A percentile compares a stretch with the other conserved stretches of the same genome.
phyloP scores from a whole-genome alignment of 2,329 filamentous ascomycete genomes.

The Cylindrodendrum hubeiense region DNA sequence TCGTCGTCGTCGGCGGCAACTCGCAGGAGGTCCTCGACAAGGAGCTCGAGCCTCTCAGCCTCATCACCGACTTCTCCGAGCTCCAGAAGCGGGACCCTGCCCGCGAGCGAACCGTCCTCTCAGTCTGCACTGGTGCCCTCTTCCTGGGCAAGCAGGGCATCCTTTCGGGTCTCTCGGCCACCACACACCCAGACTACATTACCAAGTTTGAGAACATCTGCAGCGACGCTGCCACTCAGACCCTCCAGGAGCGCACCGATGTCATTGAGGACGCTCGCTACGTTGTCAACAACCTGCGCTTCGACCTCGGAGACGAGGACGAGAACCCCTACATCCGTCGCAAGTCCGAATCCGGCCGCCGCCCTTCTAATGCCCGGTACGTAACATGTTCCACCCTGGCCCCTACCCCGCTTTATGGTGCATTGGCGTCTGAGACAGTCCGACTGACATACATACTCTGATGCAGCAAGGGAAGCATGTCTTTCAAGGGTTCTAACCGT shows the following conservation, averaged over 20 bases:
- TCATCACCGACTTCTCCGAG: slow-evolving; percentile 83
- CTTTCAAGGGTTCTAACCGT: slow-evolving; percentile 81
- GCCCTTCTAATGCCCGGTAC: slow-evolving; percentile 72
- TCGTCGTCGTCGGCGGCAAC: slow-evolving; percentile 82
- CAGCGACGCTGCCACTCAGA: slow-evolving; percentile 77
- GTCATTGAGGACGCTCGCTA: slow-evolving; percentile 85
- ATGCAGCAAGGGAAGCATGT: slow-evolving; percentile 83
- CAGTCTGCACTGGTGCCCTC: slow-evolving; percentile 83
- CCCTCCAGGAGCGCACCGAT: slow-evolving; percentile 82
- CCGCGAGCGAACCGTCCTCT: slow-evolving; percentile 85
- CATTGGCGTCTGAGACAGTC: slow-evolving; percentile 37
- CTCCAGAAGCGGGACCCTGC: slow-evolving; percentile 83
- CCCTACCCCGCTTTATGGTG: slow-evolving; percentile 41
- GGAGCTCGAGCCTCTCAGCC: slow-evolving; percentile 75
- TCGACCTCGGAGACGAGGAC: slow-evolving; percentile 84
- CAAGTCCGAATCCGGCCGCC: slow-evolving; percentile 75
- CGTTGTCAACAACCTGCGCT: slow-evolving; percentile 91
- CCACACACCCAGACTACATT: slow-evolving; percentile 84
- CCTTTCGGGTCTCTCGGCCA: slow-evolving; percentile 82
- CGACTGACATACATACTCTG: slow-evolving; percentile 37
- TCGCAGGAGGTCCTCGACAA: slow-evolving; percentile 73
- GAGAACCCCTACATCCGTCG: slow-evolving; percentile 86
- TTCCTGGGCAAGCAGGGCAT: slow-evolving; percentile 83
- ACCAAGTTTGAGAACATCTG: slow-evolving; percentile 86
- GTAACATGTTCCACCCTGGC: slow-evolving; percentile 45